Percentiles rank a stretch among this genome's conserved stretches.
phyloP scores from a whole-genome alignment of 2,329 filamentous ascomycete genomes.

The Trichophyton equinum region DNA sequence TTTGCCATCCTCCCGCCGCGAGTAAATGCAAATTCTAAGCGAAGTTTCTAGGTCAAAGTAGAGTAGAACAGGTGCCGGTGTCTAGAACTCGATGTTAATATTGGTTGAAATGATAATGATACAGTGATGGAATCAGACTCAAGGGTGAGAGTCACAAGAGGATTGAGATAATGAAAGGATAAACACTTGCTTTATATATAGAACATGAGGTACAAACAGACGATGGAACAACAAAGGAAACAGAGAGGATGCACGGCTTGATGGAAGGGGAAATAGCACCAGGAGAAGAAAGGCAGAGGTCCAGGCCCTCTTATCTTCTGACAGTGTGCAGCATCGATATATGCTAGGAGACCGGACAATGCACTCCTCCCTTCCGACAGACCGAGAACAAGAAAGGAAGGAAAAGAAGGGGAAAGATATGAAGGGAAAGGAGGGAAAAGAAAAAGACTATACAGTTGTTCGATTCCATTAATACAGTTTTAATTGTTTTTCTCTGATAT shows the following conservation, averaged over 20 bases:
- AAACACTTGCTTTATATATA: conserved; percentile 1
- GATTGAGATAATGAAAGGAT: neutral
- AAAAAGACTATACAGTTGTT: conserved; percentile 4
- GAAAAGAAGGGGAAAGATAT: neutral
- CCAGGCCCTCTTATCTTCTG: neutral
- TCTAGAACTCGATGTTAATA: neutral
- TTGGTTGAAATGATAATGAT: neutral
- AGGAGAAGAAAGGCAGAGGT: neutral
- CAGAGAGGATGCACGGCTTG: neutral
- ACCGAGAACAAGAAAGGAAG: neutral
- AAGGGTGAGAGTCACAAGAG: neutral
- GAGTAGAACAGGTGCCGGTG: no score
- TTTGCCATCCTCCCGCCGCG: no score
- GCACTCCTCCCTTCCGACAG: neutral
- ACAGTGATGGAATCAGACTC: neutral
- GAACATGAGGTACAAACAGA: neutral
- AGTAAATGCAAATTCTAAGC: neutral
- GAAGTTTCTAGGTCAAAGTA: no score
- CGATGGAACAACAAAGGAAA: neutral
- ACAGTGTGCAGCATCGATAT: neutral
- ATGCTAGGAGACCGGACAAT: neutral
- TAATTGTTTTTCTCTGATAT: conserved; percentile 6
- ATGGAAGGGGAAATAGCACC: neutral
- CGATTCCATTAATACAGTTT: conserved; percentile 8
- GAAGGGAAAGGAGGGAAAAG: neutral